Percentiles rank a stretch among this genome's conserved stretches.
phyloP scores from a whole-genome alignment of 106 monocot species.

The Allium fistulosum region DNA sequence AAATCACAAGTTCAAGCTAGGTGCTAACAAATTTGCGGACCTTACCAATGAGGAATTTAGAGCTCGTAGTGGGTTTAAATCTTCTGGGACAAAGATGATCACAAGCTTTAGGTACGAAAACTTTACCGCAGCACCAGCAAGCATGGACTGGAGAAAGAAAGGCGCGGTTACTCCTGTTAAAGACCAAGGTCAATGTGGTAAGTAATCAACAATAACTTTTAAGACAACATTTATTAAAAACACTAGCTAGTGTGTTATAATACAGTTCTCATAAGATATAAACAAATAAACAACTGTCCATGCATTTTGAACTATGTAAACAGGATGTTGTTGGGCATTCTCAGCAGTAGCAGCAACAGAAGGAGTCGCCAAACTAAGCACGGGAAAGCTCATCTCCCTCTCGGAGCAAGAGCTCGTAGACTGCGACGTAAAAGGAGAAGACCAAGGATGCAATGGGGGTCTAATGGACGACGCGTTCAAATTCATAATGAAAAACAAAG shows the following conservation, averaged over 20 bases:
- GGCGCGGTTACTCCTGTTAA: neutral
- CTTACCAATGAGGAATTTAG: neutral
- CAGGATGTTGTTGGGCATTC: slow-evolving; percentile 5
- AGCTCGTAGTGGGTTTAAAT: neutral
- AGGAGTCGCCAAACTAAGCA: no score
- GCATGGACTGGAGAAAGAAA: neutral
- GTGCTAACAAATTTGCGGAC: neutral
- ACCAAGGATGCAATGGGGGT: slow-evolving; percentile 3
- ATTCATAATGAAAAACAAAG: neutral
- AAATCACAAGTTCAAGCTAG: slow-evolving; percentile 1
- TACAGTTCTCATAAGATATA: no score
- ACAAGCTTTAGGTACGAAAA: neutral
- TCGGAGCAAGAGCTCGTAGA: no score
- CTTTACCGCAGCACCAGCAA: neutral
- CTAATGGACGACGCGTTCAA: neutral
- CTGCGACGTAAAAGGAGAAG: neutral
- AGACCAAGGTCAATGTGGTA: neutral
- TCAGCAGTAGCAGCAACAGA: neutral
- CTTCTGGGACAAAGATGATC: neutral
- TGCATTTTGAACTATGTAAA: no score
- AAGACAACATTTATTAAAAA: no score
- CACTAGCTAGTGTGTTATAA: no score
- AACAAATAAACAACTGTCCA: no score
- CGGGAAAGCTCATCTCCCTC: no score
- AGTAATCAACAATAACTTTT: neutral